Evolutionary conservation across 257 asterid genomes (phyloP).

Genomic region (Solanum dulcamara): DNA sequence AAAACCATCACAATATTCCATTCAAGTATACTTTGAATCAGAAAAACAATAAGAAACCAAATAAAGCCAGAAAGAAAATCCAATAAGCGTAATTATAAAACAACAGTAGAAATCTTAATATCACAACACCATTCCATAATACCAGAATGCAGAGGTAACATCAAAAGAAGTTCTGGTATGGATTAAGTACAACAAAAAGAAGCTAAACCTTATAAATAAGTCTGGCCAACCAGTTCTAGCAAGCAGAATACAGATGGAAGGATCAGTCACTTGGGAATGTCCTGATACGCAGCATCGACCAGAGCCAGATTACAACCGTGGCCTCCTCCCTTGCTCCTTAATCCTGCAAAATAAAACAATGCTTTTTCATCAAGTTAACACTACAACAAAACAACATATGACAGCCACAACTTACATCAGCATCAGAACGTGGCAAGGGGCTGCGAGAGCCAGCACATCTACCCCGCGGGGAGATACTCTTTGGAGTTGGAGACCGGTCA

Average conservation of each 20-base stretch:
- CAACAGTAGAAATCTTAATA: neutral
- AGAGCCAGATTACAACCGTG: neutral
- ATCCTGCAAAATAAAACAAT: constrained; percentile 21
- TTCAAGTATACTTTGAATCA: neutral
- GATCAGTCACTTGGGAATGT: constrained; percentile 11
- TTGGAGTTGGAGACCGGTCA: constrained; percentile 49
- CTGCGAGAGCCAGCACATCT: constrained; percentile 54
- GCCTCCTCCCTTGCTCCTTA: constrained; percentile 9
- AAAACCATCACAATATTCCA: constrained; percentile 3
- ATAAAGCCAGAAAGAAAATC: neutral
- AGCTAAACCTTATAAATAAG: constrained; percentile 39
- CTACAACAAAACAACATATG: neutral
- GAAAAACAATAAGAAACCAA: neutral
- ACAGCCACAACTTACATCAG: constrained; percentile 47
- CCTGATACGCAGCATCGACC: constrained; percentile 7
- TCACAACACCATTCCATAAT: constrained; percentile 6
- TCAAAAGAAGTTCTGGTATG: constrained; percentile 8
- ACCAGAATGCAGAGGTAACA: constrained; percentile 16
- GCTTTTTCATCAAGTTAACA: neutral
- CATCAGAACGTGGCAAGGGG: constrained; percentile 65
- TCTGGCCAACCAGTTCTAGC: constrained; percentile 22
- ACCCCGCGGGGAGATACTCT: constrained; percentile 64
- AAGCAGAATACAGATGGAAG: constrained; percentile 32
- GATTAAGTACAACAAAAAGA: constrained; percentile 32
- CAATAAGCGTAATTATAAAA: neutral